Evolutionary conservation across 306 rosid genomes (phyloP).

Genomic region (Rosa chinensis): DNA sequence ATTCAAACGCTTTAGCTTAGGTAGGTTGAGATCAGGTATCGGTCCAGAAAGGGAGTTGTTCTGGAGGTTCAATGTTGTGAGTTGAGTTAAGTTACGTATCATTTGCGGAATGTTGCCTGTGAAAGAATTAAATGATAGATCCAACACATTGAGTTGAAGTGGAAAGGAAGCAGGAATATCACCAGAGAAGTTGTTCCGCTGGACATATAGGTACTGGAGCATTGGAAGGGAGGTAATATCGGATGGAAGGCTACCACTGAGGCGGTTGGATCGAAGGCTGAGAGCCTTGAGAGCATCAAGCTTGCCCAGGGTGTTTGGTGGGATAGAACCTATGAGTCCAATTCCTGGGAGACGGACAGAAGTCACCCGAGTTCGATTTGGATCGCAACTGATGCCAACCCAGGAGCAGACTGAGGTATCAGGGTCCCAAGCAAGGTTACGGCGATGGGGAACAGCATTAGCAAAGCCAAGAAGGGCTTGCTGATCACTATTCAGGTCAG

Average conservation of each 20-base stretch:
- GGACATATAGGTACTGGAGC: slow-evolving; percentile 70
- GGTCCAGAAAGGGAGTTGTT: slow-evolving; percentile 76
- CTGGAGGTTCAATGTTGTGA: slow-evolving; percentile 70
- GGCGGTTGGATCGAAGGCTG: slow-evolving; percentile 87
- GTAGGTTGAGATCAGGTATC: slow-evolving; percentile 64
- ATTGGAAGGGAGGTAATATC: slow-evolving; percentile 83
- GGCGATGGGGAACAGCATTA: slow-evolving; percentile 62
- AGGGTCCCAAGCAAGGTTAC: slow-evolving; percentile 55
- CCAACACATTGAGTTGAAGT: slow-evolving; percentile 57
- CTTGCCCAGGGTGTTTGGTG: slow-evolving; percentile 69
- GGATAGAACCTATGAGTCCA: slow-evolving; percentile 76
- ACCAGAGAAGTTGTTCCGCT: slow-evolving; percentile 83
- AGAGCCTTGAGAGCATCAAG: slow-evolving; percentile 65
- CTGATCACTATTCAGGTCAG: slow-evolving; percentile 68
- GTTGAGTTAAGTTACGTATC: slow-evolving; percentile 57
- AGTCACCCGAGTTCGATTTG: slow-evolving; percentile 45
- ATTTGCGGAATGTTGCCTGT: slow-evolving; percentile 60
- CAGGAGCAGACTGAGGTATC: slow-evolving; percentile 60
- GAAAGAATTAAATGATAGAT: slow-evolving; percentile 81
- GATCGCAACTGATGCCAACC: slow-evolving; percentile 61
- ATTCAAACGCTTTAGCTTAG: slow-evolving; percentile 61
- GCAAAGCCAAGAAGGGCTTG: slow-evolving; percentile 74
- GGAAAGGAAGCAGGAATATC: slow-evolving; percentile 70
- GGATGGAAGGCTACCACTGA: slow-evolving; percentile 60
- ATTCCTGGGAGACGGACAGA: slow-evolving; percentile 78